These are phyloP conservation scores for Leccinum idahoense DNA, from an alignment of 1,284 basidiomycete species.

Conservation along the genomic window DNA sequence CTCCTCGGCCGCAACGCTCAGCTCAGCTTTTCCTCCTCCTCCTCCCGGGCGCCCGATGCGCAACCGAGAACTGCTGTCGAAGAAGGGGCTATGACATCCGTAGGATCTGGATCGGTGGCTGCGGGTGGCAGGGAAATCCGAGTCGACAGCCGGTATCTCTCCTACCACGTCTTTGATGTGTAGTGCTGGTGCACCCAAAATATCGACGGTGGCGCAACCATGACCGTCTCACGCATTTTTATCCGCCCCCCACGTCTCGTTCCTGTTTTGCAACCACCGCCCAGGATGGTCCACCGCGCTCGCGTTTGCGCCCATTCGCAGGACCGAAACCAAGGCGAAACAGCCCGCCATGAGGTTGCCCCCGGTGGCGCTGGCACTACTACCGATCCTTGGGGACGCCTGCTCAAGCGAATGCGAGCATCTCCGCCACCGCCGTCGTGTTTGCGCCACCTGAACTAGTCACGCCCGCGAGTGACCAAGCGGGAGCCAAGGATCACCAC, in stretches of 20 bases:
- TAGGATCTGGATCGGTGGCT: slow-evolving; percentile 33
- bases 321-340: slow-evolving; percentile 54
- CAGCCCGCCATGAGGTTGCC: slow-evolving; percentile 46
- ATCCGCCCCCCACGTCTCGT: not conserved
- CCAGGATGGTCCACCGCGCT: slow-evolving; percentile 82
- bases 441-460: slow-evolving; percentile 65
- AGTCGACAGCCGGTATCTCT: slow-evolving; percentile 67
- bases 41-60: slow-evolving; percentile 8
- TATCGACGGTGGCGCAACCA: slow-evolving; percentile 35
- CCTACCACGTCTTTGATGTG: slow-evolving; percentile 32
- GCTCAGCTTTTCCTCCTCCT: too few relatives aligned
- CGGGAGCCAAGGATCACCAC: slow-evolving; percentile 20
- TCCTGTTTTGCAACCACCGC: slow-evolving; percentile 9
- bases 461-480: slow-evolving; percentile 27
- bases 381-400: slow-evolving; percentile 12
- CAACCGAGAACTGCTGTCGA: slow-evolving; percentile 14
- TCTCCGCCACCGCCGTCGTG: slow-evolving; percentile 69
- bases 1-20: too few relatives aligned
- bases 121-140: slow-evolving; percentile 42
- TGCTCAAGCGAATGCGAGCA: slow-evolving; percentile 17
- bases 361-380: slow-evolving; percentile 43
- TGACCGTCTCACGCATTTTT: slow-evolving; percentile 24
- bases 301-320: slow-evolving; percentile 75
- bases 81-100: slow-evolving; percentile 17
- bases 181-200: slow-evolving; percentile 24